Base-by-base conservation (phyloP, 2,329 filamentous ascomycete genomes). In the Calonectria pauciramosa region DNA sequence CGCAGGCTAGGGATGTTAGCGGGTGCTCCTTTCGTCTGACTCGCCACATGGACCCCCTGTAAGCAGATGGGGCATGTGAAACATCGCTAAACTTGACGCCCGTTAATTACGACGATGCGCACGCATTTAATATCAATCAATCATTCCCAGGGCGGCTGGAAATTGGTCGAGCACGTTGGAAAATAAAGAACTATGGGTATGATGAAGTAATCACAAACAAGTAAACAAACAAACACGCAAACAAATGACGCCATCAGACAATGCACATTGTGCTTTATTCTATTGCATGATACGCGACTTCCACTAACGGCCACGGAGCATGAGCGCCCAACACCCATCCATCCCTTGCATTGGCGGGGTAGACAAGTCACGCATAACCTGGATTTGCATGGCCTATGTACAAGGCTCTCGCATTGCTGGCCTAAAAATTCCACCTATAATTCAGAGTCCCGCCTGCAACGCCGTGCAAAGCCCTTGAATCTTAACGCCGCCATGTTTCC, bases 1-100 rank as follows among this genome's bases (percentile, higher is more conserved):
- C n/a, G 49, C 51, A 38, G 30, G 49, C 70, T 14, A 32, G 70
- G 70, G 60, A 71, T 26, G 63, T 63, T 20, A 18, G 69, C 34
- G 63, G 49, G 18, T 64, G 64, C 41, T 34, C 9, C 71, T 67
- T 69, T 64, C 59, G 47, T 38, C 26, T 70, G 60, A 44, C 71
- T 66, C 51, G 71, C 59, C 63, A 52, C 70, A 66, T 66, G 71
- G 71, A 41, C 56, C 67, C 71, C 71, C 66, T 70, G 71, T 44
- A 73, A 67, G 59, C 38, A 63, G 23, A 36, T 47, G 52, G 59
- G 28, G 28, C 59, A 70, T 73, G 26, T 73, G 59, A 73, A 73
- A 73, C 60, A 34, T 30, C 59, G 64, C 41, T 49, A 59, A 56
- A 16, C 18, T 32, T 68, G 56, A 41, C 56, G 38, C 56, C 56